Base-by-base conservation (phyloP, 768 basidiomycete species). In the Termitomyces sp. region DNA sequence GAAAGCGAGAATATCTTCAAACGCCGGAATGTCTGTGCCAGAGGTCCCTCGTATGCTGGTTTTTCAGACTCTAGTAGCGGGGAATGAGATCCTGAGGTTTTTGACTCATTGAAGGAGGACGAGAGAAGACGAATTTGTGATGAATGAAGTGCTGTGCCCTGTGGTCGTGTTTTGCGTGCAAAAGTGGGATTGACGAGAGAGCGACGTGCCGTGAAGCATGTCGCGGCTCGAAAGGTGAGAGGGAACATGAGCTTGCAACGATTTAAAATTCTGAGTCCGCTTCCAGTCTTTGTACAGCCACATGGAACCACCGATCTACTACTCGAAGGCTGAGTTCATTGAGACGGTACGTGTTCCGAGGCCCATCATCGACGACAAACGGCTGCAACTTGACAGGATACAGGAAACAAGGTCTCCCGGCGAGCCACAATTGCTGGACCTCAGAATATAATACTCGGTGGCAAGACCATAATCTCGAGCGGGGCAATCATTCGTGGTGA, bases 361-460 rank as follows among this genome's bases (percentile, higher is more conserved):
- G 38, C 50, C 14, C 52, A 24, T 35, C 32, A 6, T n/a, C 28
- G 56, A 24, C 60, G 24, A 30, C 30, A 28, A 58, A 33, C 38
- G 32, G 30, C 48, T 50, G 46, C 26, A 56, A 47, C 51, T 32
- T 47, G 46, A 50, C 70, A 94, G 92, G 94, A 95, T 69, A 95
- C 93, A 61, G 93, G 92, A 46, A 96, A 98, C 78, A 96, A 96
- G 72, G 95, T 98, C 45, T 95, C 92, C 42, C 84, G 93, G 57
- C 85, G 90, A 60, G 93, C 94, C 18, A 88, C 87, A 28, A 97
- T 98, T 66, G 85, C 88, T 56, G 96, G 96, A 1, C 90, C 94
- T 12, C 90, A 94, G 71, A 98, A 97, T 70, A 99, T 98, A 70
- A 93, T 98, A 61, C 85, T 99, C 14, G 94, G 93, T 42, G 97